These are phyloP conservation scores for Trichoderma sp. DNA, from an alignment of 2,329 filamentous ascomycete species.

Conservation along the genomic window DNA sequence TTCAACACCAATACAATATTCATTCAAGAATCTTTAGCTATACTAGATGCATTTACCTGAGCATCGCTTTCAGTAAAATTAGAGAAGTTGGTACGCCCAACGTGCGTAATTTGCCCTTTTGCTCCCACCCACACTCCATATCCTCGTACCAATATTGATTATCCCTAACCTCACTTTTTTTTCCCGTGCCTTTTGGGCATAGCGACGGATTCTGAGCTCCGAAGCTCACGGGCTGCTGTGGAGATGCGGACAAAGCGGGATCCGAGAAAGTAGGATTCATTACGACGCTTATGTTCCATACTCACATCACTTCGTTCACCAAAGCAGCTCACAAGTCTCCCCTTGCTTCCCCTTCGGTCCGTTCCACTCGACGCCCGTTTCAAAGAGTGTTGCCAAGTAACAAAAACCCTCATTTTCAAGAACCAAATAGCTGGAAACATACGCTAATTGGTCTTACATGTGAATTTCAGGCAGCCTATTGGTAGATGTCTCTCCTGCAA, in stretches of 20 bases:
- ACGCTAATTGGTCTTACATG: no score
- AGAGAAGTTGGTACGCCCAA: background rate
- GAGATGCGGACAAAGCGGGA: background rate
- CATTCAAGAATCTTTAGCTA: background rate
- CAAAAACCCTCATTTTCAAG: no score
- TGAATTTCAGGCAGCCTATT: no score
- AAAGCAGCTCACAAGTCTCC: background rate
- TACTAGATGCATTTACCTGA: background rate
- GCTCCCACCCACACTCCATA: background rate
- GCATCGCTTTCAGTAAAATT: background rate
- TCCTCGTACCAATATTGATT: background rate
- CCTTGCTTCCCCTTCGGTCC: no score
- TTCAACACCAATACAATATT: background rate
- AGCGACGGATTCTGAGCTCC: background rate
- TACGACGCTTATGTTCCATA: background rate
- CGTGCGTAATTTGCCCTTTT: background rate
- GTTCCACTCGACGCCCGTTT: no score
- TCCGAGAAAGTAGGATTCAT: background rate
- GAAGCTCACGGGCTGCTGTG: background rate
- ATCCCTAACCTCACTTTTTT: background rate
- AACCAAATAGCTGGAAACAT: no score
- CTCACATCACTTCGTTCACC: background rate
- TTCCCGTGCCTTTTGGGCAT: background rate
- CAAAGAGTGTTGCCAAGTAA: no score
- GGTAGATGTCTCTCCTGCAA: background rate